These are phyloP conservation scores for Drechmeria coniospora DNA, from an alignment of 2,329 filamentous ascomycete species.

Conservation along the genomic window DNA sequence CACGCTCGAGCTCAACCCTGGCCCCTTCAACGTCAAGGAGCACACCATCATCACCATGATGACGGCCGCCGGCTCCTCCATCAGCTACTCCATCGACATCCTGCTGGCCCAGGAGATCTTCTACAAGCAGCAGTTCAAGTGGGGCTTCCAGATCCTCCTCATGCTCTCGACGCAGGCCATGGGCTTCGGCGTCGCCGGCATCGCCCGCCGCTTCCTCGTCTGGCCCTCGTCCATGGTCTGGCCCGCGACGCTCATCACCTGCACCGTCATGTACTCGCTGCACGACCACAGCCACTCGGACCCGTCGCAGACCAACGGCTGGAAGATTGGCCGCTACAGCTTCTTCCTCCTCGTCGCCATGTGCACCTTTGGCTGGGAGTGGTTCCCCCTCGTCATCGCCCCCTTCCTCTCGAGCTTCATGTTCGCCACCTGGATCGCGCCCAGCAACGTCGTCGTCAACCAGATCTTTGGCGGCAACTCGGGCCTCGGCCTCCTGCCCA, in stretches of 20 bases:
- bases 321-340: slow-evolving; percentile 41
- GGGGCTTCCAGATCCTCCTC: slow-evolving; percentile 43
- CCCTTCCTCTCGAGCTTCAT: slow-evolving; percentile 44
- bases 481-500: slow-evolving; percentile 45
- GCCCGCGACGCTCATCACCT: slow-evolving; percentile 45
- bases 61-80: slow-evolving; percentile 20
- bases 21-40: slow-evolving; percentile 30
- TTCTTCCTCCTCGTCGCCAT: slow-evolving; percentile 39
- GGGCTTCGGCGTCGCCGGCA: slow-evolving; percentile 47
- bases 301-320: slow-evolving; percentile 36
- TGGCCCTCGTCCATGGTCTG: slow-evolving; percentile 50
- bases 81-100: slow-evolving; percentile 25
- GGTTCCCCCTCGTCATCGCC: slow-evolving; percentile 42
- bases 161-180: slow-evolving; percentile 46
- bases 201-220: slow-evolving; percentile 42
- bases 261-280: slow-evolving; percentile 46
- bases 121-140: slow-evolving; percentile 34
- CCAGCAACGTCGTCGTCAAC: slow-evolving; percentile 45
- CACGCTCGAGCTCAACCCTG: slow-evolving; percentile 21
- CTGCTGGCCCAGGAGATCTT: slow-evolving; percentile 27
- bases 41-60: slow-evolving; percentile 33
- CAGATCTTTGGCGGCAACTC: slow-evolving; percentile 49
- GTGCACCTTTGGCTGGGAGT: slow-evolving; percentile 40
- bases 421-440: slow-evolving; percentile 46
- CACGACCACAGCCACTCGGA: slow-evolving; percentile 43